Evolutionary conservation across 2,329 filamentous ascomycete genomes (phyloP), one percentile per base, ranked within the genome.

Genomic region (Fusarium praegraminearum): DNA sequence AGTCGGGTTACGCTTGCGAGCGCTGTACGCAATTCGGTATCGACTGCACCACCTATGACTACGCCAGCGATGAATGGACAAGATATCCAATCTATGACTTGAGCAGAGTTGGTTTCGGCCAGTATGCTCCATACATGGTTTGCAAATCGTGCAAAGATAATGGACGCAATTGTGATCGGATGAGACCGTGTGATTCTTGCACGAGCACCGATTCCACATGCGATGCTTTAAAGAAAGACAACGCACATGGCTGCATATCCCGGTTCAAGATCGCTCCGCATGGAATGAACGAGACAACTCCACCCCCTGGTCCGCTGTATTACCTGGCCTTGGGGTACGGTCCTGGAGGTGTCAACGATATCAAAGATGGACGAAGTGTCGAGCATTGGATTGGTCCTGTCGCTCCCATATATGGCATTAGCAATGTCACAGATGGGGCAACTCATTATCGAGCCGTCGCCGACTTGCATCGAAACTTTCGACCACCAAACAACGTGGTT

Each of bases 111-210:
- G 78, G 78, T 45, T 76, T 78, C 46, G 78, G 78, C 7, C 60
- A 65, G 13, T 80, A 75, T 58, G 40, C 62, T 13, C 57, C 62
- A 1, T 80, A 78, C 58, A 11, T 33, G 1, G 59, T 59, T 18
- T 80, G 78, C 65, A 16, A 51, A 6, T 38, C 55, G 2, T 69
- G 43, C 9, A 64, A 64, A 4, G 47, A 73, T 2, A 70, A 74
- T 10, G 47, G 43, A 15, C 35, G 28, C 7, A 65, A 54, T 53
- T 82, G 80, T 60, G 80, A 82, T 49, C 75, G 77, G 2, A 78
- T 79, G 55, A 74, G 79, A 22, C 80, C 80, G 2, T 82, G 80
- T 57, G 78, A 81, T 52, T 78, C 74, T 6, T 82, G 80, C 69
- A 57, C 65, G 56, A 4, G 16, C 18, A 16, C 7, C 30, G 1